These are phyloP conservation scores for Cenchrus purpureus DNA, from an alignment of 176 grass and related monocot genomes.

Conservation along the genomic window DNA sequence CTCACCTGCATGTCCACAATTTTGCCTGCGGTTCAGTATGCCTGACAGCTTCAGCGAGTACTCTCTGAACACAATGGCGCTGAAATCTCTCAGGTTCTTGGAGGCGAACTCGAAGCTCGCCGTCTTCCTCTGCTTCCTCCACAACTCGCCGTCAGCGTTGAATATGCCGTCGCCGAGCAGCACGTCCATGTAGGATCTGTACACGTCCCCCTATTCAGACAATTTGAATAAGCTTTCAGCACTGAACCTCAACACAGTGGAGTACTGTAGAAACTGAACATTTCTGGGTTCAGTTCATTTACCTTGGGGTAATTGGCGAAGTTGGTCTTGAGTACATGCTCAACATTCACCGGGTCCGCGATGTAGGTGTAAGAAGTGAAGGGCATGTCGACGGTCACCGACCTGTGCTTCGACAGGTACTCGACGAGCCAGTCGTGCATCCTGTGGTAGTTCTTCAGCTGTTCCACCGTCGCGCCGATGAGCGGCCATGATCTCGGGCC, in stretches of 20 bases:
- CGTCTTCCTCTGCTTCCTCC: conserved; percentile 93
- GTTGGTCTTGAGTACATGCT: conserved; percentile 93
- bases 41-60: conserved; percentile 83
- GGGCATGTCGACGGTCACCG: conserved; percentile 83
- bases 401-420: conserved; percentile 62
- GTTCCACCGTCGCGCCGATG: conserved; percentile 76
- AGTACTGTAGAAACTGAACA: neutral
- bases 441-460: conserved; percentile 83
- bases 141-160: conserved; percentile 87
- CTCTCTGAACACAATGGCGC: conserved; percentile 83
- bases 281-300: neutral
- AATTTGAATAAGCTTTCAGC: neutral
- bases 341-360: conserved; percentile 80
- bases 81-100: conserved; percentile 90
- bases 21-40: conserved; percentile 59
- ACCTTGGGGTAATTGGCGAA: conserved; percentile 98
- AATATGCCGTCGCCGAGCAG: conserved; percentile 94
- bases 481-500: conserved; percentile 82
- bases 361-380: conserved; percentile 96
- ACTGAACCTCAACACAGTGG: neutral
- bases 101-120: conserved; percentile 95
- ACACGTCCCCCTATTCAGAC: conserved; percentile 65
- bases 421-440: conserved; percentile 93
- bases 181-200: conserved; percentile 89
- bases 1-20: conserved; percentile 78